phyloP scores from a whole-genome alignment of 176 grass and related monocot species.

The Carex kokanica region DNA sequence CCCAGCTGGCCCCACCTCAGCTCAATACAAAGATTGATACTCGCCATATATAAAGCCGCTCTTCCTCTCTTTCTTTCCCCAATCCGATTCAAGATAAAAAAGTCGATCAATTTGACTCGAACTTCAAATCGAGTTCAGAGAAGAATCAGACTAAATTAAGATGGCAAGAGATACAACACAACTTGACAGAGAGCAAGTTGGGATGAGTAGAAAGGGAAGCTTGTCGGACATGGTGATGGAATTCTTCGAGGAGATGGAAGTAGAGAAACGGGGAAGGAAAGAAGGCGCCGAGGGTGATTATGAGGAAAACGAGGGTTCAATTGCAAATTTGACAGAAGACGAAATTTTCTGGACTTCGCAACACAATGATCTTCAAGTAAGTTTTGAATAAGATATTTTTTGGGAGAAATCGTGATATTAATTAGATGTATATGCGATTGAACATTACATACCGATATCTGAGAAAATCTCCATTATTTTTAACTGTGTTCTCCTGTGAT shows the following conservation, averaged over 20 bases:
- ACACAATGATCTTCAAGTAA: constrained; percentile 34
- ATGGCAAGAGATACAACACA: constrained; percentile 15
- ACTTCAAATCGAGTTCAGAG: constrained; percentile 15
- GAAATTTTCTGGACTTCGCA: constrained; percentile 25
- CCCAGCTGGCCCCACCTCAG: constrained; percentile 11
- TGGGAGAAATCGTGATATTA: not conserved
- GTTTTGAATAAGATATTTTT: not conserved
- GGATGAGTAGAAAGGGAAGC: constrained; percentile 23
- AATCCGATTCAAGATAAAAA: not conserved
- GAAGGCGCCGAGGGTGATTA: constrained; percentile 12
- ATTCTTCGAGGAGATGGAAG: constrained; percentile 31
- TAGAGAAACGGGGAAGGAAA: not conserved
- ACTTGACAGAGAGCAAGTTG: not conserved
- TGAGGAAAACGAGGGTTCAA: constrained; percentile 13
- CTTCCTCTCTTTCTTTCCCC: not conserved
- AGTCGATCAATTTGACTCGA: not conserved
- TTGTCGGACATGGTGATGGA: constrained; percentile 35
- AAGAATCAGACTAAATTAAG: not conserved
- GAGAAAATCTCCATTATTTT: too few species aligned
- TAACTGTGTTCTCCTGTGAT: not conserved
- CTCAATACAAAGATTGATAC: not conserved
- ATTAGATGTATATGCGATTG: not conserved
- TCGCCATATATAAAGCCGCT: constrained; percentile 5
- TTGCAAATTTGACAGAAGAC: not conserved
- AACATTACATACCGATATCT: too few species aligned